Base-by-base conservation (phyloP, 441 rosid species). In the Bocquillonia castaneifolia region DNA sequence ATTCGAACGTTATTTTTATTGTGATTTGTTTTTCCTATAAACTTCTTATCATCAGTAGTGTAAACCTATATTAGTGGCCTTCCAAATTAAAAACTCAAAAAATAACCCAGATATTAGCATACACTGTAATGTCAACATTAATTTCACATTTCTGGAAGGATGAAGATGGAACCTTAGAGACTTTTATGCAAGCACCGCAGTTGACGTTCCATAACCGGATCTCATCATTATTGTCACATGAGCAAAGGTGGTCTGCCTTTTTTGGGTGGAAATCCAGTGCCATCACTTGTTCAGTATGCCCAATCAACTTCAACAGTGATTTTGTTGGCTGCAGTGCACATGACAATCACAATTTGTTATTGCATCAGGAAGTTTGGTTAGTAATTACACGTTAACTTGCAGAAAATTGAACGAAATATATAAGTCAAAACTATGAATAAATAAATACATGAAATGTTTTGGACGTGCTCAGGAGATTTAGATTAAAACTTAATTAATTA, bases 241-340 rank as follows among this genome's bases (percentile, higher is more conserved):
- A 83, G 67, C 81, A 79, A 57, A 81, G 82, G 25, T 77, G 65
- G 56, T 81, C 81, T 1, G 62, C 59, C 44, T 70, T 67, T 44
- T 61, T 68, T 9, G 83, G 85, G 72, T 81, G 83, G 62, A 83
- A 81, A 68, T 81, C 87, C 59, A 79, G 59, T 63, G 86, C 74
- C 36, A 48, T 39, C 59, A 83, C 82, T 65, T 55, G 66, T 3
- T 74, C 74, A 48, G 54, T 36, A 71, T 81, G 79, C 67, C 85
- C 86, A 71, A 51, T 34, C 36, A 83, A 72, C 65, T 60, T 73
- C 47, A 76, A 15, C 51, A 72, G 64, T 32, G 81, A 63, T 66
- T 71, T 59, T 63, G 59, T 55, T 14, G 73, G 77, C 84, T 80
- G 75, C 70, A 72, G 39, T 55, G 48, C 42, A 42, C 15, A 32